A percentile compares a stretch with the other conserved stretches of the same genome.
phyloP scores from a whole-genome alignment of 768 basidiomycete genomes.

The Agaricus sinodeliciosus region DNA sequence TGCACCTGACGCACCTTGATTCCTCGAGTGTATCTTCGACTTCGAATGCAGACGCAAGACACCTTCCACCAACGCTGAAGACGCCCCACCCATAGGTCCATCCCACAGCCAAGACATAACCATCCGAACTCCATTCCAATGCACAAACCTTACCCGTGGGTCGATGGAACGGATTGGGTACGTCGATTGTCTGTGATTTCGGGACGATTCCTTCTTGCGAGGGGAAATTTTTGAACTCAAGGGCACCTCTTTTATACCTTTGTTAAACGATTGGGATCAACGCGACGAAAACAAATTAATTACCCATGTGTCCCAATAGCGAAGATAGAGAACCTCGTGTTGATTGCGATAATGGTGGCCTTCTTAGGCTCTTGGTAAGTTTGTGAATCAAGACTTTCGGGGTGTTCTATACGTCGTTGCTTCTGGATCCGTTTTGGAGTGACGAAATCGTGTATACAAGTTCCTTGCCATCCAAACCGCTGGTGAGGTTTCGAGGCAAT shows the following conservation, averaged over 20 bases:
- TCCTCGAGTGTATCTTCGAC: constrained; percentile 56
- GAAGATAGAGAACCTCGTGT: constrained; percentile 74
- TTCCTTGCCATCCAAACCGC: constrained; percentile 58
- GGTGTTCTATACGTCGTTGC: constrained; percentile 49
- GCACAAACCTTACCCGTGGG: constrained; percentile 56
- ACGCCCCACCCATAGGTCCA: constrained; percentile 89
- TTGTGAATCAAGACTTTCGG: constrained; percentile 25
- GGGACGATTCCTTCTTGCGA: constrained; percentile 51
- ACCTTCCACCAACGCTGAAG: constrained; percentile 84
- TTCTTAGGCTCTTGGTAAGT: constrained; percentile 60
- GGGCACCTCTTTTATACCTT: constrained; percentile 41
- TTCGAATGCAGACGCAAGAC: constrained; percentile 73
- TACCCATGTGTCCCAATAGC: constrained; percentile 76
- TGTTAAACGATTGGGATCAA: not conserved
- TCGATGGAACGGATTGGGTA: constrained; percentile 56
- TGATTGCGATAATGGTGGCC: constrained; percentile 62
- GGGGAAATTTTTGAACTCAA: constrained; percentile 67
- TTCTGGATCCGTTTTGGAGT: constrained; percentile 79
- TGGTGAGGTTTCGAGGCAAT: constrained; percentile 16
- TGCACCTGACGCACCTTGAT: constrained; percentile 31
- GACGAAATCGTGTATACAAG: constrained; percentile 72
- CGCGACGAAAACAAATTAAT: constrained; percentile 5
- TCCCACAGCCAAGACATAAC: constrained; percentile 89
- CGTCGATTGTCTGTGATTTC: constrained; percentile 51
- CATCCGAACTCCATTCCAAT: constrained; percentile 93